Evolutionary conservation across 495 filamentous ascomycete genomes (phyloP).

Genomic region (Aspergillus homomorphus): DNA sequence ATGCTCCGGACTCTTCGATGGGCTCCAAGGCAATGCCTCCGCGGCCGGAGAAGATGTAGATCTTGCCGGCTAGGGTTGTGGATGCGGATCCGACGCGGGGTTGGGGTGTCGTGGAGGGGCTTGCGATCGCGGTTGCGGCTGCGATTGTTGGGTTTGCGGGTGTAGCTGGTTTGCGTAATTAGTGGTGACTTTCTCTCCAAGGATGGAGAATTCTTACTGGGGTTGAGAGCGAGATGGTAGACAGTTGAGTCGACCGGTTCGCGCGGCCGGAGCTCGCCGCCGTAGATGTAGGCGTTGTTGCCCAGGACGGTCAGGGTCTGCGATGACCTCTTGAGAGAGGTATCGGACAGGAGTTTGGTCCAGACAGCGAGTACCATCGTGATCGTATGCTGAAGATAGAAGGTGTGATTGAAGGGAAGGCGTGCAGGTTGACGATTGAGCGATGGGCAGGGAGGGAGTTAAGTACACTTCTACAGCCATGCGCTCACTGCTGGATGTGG

Average conservation of each 20-base stretch:
- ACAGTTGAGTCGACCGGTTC: constrained; percentile 65
- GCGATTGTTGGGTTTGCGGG: background rate
- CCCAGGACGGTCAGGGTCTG: constrained; percentile 66
- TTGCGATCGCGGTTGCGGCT: constrained; percentile 9
- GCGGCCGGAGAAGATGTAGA: constrained; percentile 58
- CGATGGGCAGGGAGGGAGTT: background rate
- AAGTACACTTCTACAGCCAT: background rate
- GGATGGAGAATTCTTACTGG: constrained; percentile 13
- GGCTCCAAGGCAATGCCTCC: constrained; percentile 53
- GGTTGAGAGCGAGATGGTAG: constrained; percentile 56
- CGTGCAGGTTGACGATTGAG: background rate
- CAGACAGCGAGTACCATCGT: constrained; percentile 5
- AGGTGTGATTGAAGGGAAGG: background rate
- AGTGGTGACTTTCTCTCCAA: background rate
- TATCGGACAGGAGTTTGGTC: constrained; percentile 7
- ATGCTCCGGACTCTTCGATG: constrained; percentile 48
- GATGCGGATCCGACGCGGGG: constrained; percentile 51
- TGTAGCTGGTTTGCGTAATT: background rate
- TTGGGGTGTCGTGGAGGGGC: constrained; percentile 22
- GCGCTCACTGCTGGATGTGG: background rate
- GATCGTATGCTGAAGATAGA: background rate
- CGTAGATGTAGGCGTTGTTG: constrained; percentile 56
- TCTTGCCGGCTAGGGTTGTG: constrained; percentile 35
- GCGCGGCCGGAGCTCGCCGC: constrained; percentile 40
- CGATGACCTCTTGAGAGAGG: constrained; percentile 58